Conservation (phyloP, 148 eudicot genomes). For the Arbutus unedo region DNA sequence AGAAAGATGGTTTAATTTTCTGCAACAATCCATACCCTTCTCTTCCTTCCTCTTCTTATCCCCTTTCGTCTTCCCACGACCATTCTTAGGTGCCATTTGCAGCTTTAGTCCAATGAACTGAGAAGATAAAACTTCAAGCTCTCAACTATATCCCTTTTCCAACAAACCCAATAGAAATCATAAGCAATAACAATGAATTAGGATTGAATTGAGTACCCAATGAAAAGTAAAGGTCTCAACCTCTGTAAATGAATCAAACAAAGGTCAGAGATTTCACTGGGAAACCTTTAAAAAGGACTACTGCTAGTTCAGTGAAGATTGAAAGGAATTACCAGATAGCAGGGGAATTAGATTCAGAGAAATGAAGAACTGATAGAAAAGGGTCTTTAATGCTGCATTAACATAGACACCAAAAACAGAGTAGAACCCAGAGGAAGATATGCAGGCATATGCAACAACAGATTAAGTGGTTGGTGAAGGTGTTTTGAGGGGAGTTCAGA, state of each 20-base stretch:
- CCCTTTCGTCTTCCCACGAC: slow-evolving; percentile 84
- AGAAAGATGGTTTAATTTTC: neutral
- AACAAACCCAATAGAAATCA: neutral
- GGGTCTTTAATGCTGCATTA: slow-evolving; percentile 33
- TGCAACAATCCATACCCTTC: slow-evolving; percentile 47
- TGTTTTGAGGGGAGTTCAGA: neutral
- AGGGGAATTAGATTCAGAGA: slow-evolving; percentile 8
- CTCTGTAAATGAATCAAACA: neutral
- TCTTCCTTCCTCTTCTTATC: slow-evolving; percentile 99
- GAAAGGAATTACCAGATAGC: slow-evolving; percentile 24
- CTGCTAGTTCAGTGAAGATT: neutral
- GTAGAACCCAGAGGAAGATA: neutral
- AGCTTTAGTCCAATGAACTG: neutral
- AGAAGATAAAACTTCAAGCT: neutral
- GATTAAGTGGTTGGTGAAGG: neutral
- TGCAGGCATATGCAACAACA: neutral
- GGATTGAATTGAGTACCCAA: neutral
- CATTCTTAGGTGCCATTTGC: slow-evolving; percentile 91
- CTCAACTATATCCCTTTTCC: neutral
- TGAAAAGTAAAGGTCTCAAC: neutral
- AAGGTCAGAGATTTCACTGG: neutral
- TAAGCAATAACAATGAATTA: neutral
- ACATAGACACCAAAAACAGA: neutral
- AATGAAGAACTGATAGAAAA: slow-evolving; percentile 15
- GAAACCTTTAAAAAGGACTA: neutral